Evolutionary conservation across 305 asterid genomes (phyloP), one percentile per base, ranked within the genome.

Genomic region (Fraxinus latifolia): DNA sequence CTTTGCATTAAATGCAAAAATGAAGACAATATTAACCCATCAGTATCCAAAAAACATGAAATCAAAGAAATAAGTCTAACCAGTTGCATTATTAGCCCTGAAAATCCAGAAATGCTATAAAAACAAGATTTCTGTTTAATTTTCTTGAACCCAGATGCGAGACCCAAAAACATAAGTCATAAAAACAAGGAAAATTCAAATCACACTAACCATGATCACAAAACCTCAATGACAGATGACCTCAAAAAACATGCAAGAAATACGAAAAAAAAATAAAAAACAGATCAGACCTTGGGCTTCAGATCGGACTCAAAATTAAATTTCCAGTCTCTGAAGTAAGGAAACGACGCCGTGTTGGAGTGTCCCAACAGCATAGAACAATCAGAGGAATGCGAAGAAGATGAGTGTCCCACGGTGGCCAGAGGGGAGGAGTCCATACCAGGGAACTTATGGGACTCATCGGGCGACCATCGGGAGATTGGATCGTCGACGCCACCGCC

Each of bases 401-500:
- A 79, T 0, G 85, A 82, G 72, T 82, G 89, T 2, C 86, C 90
- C 6, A 81, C 81, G 0, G 89, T 88, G 75, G 90, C 82, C 71
- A 85, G 87, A 60, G 88, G 93, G 9, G 91, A 90, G 0, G 91
- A 77, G 21, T 90, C 93, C 93, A 90, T 88, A 9, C 93, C 98
- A 9, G 98, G 98, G 70, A 94, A 94, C 91, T 91, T 88, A 79
- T 77, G 94, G 7, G 95, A 85, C 79, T 92, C 97, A 25, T 91
- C 95, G 14, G 94, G 94, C 3, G 97, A 93, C 98, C 98, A 94
- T 77, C 95, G 86, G 15, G 97, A 86, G 78, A 91, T 89, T 82
- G 98, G 97, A 88, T 94, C 98, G 73, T 93, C 97, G 73, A 94
- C 89, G 84, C 95, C 98, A 3, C 97, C 97, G 53, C 98, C 98